Base-by-base conservation (phyloP, 129 eudicot species). In the Mikania micrantha region DNA sequence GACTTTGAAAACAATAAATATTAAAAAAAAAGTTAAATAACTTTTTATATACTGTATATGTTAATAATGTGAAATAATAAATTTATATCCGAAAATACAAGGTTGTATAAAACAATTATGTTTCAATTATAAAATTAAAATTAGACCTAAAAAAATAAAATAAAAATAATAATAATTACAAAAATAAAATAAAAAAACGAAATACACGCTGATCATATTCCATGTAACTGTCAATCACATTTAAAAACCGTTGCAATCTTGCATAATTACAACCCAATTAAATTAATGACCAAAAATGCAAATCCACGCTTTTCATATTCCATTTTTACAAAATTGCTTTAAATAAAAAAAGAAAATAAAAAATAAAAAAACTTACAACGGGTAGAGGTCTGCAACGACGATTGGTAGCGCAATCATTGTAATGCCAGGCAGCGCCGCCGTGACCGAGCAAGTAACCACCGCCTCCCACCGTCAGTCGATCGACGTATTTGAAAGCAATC, bases 371-470 rank as follows among this genome's bases (percentile, higher is more conserved):
- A 88, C 90, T 85, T 64, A 88, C 95, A 11, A 73, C 72, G 6
- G 95, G 91, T 70, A 88, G 88, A 36, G 78, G 52, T 63, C 9
- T 66, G 81, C 95, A 88, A 0, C 48, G 20, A 13, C 78, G 54
- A 61, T 81, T 79, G 12, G 11, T 68, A n/a, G 19, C 28, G 22
- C 87, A 56, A 9, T 81, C 88, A 34, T 86, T 86, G 10, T 50
- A 71, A 12, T 12, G 59, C 97, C 97, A 90, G 9, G 83, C 88
- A 0, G 77, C 48, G 15, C 49, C 45, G 5, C 97, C 97, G 60
- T 84, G 79, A 12, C 88, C 97, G 42, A 82, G 84, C 74, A 90
- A 38, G 45, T 4, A 41, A 22, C 96, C 91, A 20, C 95, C 95
- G 44, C 95, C 97, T 31, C 49, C 64, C 1, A 90, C 70, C 60